Conservation (phyloP, 2,329 filamentous ascomycete genomes). For the Cytospora schulzeri region DNA sequence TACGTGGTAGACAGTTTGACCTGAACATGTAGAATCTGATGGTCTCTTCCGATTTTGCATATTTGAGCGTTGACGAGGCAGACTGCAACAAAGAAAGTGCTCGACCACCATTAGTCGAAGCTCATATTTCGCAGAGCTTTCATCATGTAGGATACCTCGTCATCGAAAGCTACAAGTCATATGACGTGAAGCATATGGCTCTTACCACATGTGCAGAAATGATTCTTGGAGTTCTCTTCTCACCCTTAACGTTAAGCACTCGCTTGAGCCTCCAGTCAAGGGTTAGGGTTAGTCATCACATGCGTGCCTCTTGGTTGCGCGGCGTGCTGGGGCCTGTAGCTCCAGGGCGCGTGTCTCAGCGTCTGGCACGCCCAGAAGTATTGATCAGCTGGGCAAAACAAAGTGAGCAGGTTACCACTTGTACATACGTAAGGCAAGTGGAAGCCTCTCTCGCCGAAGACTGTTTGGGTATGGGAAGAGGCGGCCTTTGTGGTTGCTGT, state of each 20-base stretch:
- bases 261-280: too few relatives aligned
- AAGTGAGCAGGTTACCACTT: not conserved
- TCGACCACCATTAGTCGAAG: not conserved
- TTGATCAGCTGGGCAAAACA: slow-evolving; percentile 3
- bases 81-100: not conserved
- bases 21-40: too few relatives aligned
- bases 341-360: not conserved
- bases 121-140: not conserved
- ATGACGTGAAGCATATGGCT: too few relatives aligned
- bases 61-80: too few relatives aligned
- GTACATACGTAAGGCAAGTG: slow-evolving; percentile 23
- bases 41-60: too few relatives aligned
- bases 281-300: not conserved
- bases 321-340: not conserved
- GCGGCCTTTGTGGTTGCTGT: not conserved
- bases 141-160: not conserved
- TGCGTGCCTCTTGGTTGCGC: not conserved
- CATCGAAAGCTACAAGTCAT: too few relatives aligned
- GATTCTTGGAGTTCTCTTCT: too few relatives aligned
- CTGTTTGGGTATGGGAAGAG: slow-evolving; percentile 15
- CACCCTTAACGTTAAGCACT: too few relatives aligned
- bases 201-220: too few relatives aligned
- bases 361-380: not conserved
- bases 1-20: too few relatives aligned
- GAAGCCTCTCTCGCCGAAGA: slow-evolving; percentile 27